These are phyloP conservation scores for Tulasnella sp. DNA, from an alignment of 768 basidiomycete genomes.

Conservation along the genomic window DNA sequence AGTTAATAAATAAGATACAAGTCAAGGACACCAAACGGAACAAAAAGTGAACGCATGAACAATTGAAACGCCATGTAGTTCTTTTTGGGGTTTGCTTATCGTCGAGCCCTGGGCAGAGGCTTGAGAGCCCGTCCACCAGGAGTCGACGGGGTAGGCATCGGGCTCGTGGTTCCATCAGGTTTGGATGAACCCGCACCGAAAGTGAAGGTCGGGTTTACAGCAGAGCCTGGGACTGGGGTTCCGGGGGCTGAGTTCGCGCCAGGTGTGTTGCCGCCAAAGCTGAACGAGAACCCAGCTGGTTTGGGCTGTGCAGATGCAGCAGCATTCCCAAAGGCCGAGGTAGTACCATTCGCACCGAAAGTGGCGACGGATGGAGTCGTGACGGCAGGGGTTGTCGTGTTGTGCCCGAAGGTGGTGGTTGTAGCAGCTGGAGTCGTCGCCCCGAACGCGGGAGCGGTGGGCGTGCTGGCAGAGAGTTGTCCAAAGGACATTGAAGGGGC, in stretches of 20 bases:
- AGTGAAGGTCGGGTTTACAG: conserved; percentile 14
- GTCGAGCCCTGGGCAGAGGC: not conserved
- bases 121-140: not conserved
- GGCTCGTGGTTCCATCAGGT: conserved; percentile 7
- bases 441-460: conserved; percentile 34
- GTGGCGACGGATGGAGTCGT: conserved; percentile 37
- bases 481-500: not conserved
- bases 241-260: conserved; percentile 39
- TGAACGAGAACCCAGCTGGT: conserved; percentile 7
- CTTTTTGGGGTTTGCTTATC: not conserved
- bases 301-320: conserved; percentile 33
- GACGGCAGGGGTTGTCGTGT: conserved; percentile 33
- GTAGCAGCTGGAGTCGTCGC: conserved; percentile 31
- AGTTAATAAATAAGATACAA: conserved; percentile 4
- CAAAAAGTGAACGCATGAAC: conserved; percentile 7
- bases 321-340: conserved; percentile 27
- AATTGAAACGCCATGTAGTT: not conserved
- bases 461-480: conserved; percentile 24
- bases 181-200: conserved; percentile 11
- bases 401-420: conserved; percentile 32
- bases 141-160: not conserved
- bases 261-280: conserved; percentile 29
- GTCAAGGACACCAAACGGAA: not conserved
- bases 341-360: conserved; percentile 26
- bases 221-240: conserved; percentile 36